A percentile compares a stretch with the other conserved stretches of the same genome.
These are phyloP conservation scores for Anthostomella pinea DNA, from an alignment of 2,329 filamentous ascomycete genomes.

Conservation along the genomic window DNA sequence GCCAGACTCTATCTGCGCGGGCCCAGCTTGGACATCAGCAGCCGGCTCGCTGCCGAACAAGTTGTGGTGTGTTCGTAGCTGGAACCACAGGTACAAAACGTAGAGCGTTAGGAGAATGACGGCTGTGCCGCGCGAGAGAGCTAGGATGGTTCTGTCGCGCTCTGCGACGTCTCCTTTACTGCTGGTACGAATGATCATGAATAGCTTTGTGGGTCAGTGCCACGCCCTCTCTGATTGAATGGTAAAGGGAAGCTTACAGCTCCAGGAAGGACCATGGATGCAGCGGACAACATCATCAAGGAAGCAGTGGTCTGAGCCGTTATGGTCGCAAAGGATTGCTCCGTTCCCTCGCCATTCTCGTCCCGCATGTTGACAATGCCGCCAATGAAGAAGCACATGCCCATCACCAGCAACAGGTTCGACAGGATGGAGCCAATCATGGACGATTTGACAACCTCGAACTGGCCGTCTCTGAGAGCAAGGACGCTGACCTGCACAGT, in stretches of 20 bases:
- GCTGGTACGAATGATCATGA: conserved; percentile 59
- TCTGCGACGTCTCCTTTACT: conserved; percentile 29
- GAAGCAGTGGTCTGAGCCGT: conserved; percentile 76
- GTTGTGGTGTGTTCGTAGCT: conserved; percentile 70
- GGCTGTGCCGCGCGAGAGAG: conserved; percentile 72
- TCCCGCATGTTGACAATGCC: conserved; percentile 62
- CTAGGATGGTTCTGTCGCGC: conserved; percentile 58
- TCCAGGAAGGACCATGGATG: conserved; percentile 76
- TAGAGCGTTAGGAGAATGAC: conserved; percentile 74
- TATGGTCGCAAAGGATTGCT: conserved; percentile 72
- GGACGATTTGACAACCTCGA: conserved; percentile 94
- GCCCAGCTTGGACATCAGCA: conserved; percentile 19
- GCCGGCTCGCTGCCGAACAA: conserved; percentile 62
- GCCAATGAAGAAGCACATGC: conserved; percentile 76
- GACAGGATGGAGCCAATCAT: conserved; percentile 97
- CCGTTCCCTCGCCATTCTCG: conserved; percentile 53
- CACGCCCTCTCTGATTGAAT: neutral
- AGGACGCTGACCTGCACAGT: conserved; percentile 77
- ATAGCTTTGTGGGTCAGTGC: conserved; percentile 47
- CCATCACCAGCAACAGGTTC: conserved; percentile 84
- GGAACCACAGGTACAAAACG: conserved; percentile 73
- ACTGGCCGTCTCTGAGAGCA: conserved; percentile 79
- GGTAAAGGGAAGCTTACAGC: conserved; percentile 44
- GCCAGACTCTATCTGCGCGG: conserved; percentile 9
- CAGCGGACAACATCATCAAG: conserved; percentile 72